Percentiles rank a stretch among this genome's conserved stretches.
phyloP scores from a whole-genome alignment of 805 yeast genomes.

The Phaffomyces thermotolerans region DNA sequence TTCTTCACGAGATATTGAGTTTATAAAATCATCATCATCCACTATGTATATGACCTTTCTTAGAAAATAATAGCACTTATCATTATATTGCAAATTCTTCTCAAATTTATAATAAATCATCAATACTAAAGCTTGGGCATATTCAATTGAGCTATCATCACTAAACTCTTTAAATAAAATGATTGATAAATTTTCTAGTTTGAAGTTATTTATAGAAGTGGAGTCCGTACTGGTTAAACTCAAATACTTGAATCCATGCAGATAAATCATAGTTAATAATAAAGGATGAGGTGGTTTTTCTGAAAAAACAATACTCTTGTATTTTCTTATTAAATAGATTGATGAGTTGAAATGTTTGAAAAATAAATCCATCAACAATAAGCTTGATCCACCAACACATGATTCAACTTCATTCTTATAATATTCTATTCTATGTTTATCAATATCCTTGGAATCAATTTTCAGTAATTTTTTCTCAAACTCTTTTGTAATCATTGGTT shows the following conservation, averaged over 20 bases:
- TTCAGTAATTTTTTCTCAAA: too few species aligned
- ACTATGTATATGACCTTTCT: constrained; percentile 18
- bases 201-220: constrained; percentile 12
- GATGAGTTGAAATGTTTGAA: constrained; percentile 23
- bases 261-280: constrained; percentile 21
- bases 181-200: constrained; percentile 22
- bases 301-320: background rate
- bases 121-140: constrained; percentile 32
- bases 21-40: constrained; percentile 9
- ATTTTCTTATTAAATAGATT: constrained; percentile 15
- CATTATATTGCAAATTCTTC: constrained; percentile 3
- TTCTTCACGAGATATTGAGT: background rate
- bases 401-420: constrained; percentile 18
- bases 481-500: too few species aligned
- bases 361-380: constrained; percentile 18
- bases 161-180: constrained; percentile 9
- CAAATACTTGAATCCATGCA: constrained; percentile 20
- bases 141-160: constrained; percentile 1
- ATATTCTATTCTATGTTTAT: too few species aligned
- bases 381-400: constrained; percentile 19
- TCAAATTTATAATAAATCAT: constrained; percentile 22
- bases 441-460: too few species aligned
- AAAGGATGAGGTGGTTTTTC: constrained; percentile 18
- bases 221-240: constrained; percentile 18
- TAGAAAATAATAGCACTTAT: constrained; percentile 18